Percentiles rank a stretch among this genome's conserved stretches.
Evolutionary conservation across 1,139 yeast species (phyloP).

Genomic region (Blastobotrys aristatus): DNA sequence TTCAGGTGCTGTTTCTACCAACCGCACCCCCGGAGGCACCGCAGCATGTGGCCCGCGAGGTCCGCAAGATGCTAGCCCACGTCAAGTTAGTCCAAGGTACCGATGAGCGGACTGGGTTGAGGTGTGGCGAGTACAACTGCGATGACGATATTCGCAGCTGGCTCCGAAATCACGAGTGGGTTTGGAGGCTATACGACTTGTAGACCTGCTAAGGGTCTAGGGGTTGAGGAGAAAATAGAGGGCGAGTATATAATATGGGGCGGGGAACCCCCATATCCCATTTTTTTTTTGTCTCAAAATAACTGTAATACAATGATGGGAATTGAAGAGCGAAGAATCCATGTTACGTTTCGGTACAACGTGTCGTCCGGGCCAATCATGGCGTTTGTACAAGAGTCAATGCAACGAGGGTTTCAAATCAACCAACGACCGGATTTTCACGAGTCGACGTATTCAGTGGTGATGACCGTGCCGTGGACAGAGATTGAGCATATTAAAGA

Average conservation of each 20-base stretch:
- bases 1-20: neutral
- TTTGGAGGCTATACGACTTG: neutral
- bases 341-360: slow-evolving; percentile 4
- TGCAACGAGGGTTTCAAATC: slow-evolving; percentile 6
- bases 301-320: too few relatives aligned
- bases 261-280: too few relatives aligned
- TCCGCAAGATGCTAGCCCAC: neutral
- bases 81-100: neutral
- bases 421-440: slow-evolving; percentile 9
- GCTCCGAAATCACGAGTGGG: neutral
- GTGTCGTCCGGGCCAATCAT: slow-evolving; percentile 3
- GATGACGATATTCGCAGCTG: neutral
- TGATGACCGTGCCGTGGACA: slow-evolving; percentile 6
- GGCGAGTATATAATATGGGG: too few relatives aligned
- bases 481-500: slow-evolving; percentile 2
- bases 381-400: slow-evolving; percentile 8
- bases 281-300: too few relatives aligned
- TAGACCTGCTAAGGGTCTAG: neutral
- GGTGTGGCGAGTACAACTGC: slow-evolving; percentile 1
- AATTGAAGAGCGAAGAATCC: neutral
- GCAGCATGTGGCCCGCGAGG: neutral
- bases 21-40: slow-evolving; percentile 2
- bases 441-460: neutral
- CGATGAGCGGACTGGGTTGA: neutral
- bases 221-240: too few relatives aligned